phyloP scores from a whole-genome alignment of 2,329 filamentous ascomycete species.

The Ophiocordyceps robertsii region DNA sequence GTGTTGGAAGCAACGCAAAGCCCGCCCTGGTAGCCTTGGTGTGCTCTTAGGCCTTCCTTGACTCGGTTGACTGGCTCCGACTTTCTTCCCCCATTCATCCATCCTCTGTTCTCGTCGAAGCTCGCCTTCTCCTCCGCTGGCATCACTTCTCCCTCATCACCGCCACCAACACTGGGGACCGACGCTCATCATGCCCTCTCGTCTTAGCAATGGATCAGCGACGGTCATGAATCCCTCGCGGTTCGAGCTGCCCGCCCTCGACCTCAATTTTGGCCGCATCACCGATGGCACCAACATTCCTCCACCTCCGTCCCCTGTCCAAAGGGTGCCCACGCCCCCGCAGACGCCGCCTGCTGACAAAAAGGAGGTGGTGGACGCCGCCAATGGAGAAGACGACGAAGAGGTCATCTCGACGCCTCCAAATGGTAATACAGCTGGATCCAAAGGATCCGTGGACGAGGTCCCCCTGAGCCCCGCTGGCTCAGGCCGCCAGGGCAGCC shows the following conservation, averaged over 20 bases:
- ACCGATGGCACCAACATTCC: slow-evolving; percentile 50
- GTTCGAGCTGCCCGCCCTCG: slow-evolving; percentile 44
- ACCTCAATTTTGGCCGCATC: slow-evolving; percentile 44
- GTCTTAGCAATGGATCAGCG: slow-evolving; percentile 13
- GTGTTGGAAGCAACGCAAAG: neutral
- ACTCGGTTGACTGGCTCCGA: neutral
- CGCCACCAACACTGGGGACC: neutral
- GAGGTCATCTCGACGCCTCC: slow-evolving; percentile 6
- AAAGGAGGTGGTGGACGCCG: slow-evolving; percentile 7
- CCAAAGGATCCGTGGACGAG: slow-evolving; percentile 37
- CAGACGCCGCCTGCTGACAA: slow-evolving; percentile 17
- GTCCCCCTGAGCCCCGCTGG: slow-evolving; percentile 36
- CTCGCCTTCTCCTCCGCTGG: neutral
- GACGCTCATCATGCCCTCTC: slow-evolving; percentile 16
- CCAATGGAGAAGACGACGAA: slow-evolving; percentile 2
- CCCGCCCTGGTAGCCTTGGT: neutral
- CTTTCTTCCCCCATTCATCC: neutral
- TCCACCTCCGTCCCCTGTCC: slow-evolving; percentile 39
- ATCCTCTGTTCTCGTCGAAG: neutral
- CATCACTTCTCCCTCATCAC: neutral
- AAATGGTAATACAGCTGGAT: slow-evolving; percentile 31
- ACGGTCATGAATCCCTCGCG: slow-evolving; percentile 11
- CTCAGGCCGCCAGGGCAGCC: slow-evolving; percentile 39
- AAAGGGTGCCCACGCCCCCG: slow-evolving; percentile 32
- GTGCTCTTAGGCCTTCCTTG: no score